phyloP scores from a whole-genome alignment of 495 filamentous ascomycete genomes.

The Penicillium antarcticum region DNA sequence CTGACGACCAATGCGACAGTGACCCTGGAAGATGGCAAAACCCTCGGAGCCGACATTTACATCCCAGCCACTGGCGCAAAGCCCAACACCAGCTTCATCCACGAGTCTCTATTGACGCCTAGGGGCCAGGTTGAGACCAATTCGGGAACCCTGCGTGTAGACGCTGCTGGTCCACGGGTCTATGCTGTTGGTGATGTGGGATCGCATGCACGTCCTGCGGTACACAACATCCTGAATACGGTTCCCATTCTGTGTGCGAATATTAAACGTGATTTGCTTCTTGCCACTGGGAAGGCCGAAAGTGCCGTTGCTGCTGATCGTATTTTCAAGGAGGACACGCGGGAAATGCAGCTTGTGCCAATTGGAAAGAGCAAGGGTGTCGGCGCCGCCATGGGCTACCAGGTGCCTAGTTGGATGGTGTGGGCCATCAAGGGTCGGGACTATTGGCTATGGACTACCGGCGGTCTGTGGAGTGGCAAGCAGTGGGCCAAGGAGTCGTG shows the following conservation, averaged over 20 bases:
- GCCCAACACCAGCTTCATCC: constrained; percentile 45
- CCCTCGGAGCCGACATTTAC: constrained; percentile 42
- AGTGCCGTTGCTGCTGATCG: constrained; percentile 11
- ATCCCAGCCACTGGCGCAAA: constrained; percentile 45
- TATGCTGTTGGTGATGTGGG: constrained; percentile 47
- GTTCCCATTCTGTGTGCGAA: constrained; percentile 43
- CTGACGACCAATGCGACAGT: constrained; percentile 23
- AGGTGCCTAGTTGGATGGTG: constrained; percentile 52
- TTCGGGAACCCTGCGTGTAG: constrained; percentile 41
- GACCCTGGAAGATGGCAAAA: constrained; percentile 32
- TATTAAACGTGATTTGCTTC: constrained; percentile 38
- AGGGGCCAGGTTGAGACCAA: constrained; percentile 40
- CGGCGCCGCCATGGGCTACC: constrained; percentile 51
- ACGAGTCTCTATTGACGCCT: constrained; percentile 28
- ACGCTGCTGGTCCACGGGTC: constrained; percentile 43
- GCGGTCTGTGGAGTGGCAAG: constrained; percentile 47
- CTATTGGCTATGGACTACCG: constrained; percentile 54
- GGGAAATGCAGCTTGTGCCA: constrained; percentile 52
- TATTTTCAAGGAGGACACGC: constrained; percentile 34
- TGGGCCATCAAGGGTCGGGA: constrained; percentile 61
- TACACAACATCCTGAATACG: constrained; percentile 35
- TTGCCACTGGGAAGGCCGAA: constrained; percentile 7
- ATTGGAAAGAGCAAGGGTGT: constrained; percentile 53
- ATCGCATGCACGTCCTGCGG: constrained; percentile 26
- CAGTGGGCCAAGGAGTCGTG: constrained; percentile 47